Base-by-base conservation (phyloP, 2,329 filamentous ascomycete genomes). In the Penicillium janthinellum region DNA sequence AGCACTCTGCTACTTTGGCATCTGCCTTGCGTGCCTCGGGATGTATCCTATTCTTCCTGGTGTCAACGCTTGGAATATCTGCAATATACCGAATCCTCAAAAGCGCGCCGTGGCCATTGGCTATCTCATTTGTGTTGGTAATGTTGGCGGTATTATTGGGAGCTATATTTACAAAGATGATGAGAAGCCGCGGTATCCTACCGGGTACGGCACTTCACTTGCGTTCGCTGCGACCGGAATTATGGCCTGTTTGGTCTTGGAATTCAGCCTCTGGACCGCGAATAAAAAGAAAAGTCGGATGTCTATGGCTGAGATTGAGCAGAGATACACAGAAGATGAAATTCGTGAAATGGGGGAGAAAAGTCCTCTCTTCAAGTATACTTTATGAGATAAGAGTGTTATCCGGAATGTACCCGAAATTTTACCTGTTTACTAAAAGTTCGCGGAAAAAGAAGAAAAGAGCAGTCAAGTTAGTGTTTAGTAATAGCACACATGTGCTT, bases 1-100 rank as follows among this genome's bases (percentile, higher is more conserved):
- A 17, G 76, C 72, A 0, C 64, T 77, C 0, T 77, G 77, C 54
- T 81, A 80, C 60, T 80, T 81, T 51, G 78, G 75, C 0, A 75
- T 82, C 34, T 78, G 76, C 41, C 65, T 83, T 4, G 76, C 79
- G 0, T 80, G 73, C 34, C 71, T 77, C 10, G 76, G 78, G 28
- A 75, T 79, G 67, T 80, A 80, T 50, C 78, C 78, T 0, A 79
- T 79, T 47, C 72, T 77, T 1, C 78, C 78, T 0, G 78, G 71
- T 2, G 74, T 74, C 22, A 79, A 76, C 37, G 73, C 78, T 0
- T 81, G 79, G 79, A 78, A 74, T 38, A 71, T 77, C 0, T 72
- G 70, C 57, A 81, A 81, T 54, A 70, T 75, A 0, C 73, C 77
- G 0, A 70, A 73, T 3, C 71, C 79, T 0, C 69, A 71, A 0